Base-by-base conservation (phyloP, 768 basidiomycete genomes). In the Paxillus rubicundulus region DNA sequence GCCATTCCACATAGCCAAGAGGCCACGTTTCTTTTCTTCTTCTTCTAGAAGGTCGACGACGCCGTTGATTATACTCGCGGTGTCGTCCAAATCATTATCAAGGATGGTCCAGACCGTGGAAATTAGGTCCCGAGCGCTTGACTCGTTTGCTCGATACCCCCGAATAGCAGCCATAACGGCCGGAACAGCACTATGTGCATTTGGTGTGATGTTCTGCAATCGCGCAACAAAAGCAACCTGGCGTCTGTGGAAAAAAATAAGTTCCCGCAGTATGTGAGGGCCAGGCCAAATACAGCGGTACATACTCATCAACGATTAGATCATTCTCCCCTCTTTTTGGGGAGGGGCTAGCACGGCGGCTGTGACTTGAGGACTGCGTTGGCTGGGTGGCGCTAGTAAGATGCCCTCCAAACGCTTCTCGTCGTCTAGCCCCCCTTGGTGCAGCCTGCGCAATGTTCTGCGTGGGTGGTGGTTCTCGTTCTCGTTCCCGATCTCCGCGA, bases 81-180 rank as follows among this genome's bases (percentile, higher is more conserved):
- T 89, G 28, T 82, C 77, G 47, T 97, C 92, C 18, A 88, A 66
- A 55, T 84, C 73, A 14, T 76, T 68, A 50, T 86, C 84, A 10
- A 89, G 70, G 33, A 88, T 77, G 63, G 85, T 89, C 85, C 86
- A 96, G n/a, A 95, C 75, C 0, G 90, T 95, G 37, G 86, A 85
- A 46, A 98, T 86, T 56, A 98, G 76, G 68, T 96, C 96, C 4
- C 84, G 77, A 2, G 93, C 89, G 37, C 80, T 82, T 9, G 84
- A 82, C 65, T 99, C 95, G 38, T 84, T 84, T 2, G 77, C 68
- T 21, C 82, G 80, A 71, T 87, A 99, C 27, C 87, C 82, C 9
- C 91, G 85, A 32, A 91, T 80, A 24, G 92, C 86, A 13, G 89
- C 81, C 61, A 82, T 85, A 24, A 88, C 78, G 1, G 82, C 85